A percentile compares a stretch with the other conserved stretches of the same genome.
Evolutionary conservation across 1,284 basidiomycete species (phyloP).

Genomic region (Ceratobasidium sp.): DNA sequence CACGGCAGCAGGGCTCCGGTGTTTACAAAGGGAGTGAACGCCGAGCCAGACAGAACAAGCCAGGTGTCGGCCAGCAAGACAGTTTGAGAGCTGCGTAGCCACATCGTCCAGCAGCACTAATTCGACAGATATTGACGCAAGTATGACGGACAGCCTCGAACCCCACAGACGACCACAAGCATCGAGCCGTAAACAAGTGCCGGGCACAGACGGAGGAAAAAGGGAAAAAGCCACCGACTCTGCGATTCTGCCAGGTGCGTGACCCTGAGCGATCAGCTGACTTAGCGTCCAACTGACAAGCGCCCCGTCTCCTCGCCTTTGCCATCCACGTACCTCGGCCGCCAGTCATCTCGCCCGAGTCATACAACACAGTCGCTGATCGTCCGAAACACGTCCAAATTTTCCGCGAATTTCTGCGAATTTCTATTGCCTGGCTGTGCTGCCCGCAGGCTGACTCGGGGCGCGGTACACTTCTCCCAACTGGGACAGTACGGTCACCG

Average conservation of each 20-base stretch:
- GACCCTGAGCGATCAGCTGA: constrained; percentile 34
- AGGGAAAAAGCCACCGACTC: constrained; percentile 19
- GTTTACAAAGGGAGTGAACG: background rate
- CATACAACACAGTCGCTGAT: background rate
- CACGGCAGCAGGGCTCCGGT: background rate
- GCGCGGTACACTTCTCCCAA: constrained; percentile 26
- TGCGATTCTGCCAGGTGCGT: constrained; percentile 25
- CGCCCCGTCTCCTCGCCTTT: background rate
- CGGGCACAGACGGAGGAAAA: constrained; percentile 10
- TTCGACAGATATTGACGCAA: constrained; percentile 7
- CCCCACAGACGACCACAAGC: constrained; percentile 8
- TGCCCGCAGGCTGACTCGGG: constrained; percentile 35
- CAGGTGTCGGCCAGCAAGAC: background rate
- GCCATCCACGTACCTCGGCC: background rate
- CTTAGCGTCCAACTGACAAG: constrained; percentile 2
- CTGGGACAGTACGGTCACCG: constrained; percentile 38
- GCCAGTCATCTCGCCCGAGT: constrained; percentile 26
- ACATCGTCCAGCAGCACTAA: background rate
- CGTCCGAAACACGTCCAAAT: background rate
- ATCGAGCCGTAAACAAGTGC: constrained; percentile 34
- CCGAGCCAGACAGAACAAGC: background rate
- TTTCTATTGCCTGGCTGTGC: constrained; percentile 16
- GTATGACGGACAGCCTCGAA: constrained; percentile 26
- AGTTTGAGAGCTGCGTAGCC: constrained; percentile 14
- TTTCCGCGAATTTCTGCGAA: constrained; percentile 41